Conservation (phyloP, 352 stramenopile genomes). For the Hyaloperonospora arabidopsidis region DNA sequence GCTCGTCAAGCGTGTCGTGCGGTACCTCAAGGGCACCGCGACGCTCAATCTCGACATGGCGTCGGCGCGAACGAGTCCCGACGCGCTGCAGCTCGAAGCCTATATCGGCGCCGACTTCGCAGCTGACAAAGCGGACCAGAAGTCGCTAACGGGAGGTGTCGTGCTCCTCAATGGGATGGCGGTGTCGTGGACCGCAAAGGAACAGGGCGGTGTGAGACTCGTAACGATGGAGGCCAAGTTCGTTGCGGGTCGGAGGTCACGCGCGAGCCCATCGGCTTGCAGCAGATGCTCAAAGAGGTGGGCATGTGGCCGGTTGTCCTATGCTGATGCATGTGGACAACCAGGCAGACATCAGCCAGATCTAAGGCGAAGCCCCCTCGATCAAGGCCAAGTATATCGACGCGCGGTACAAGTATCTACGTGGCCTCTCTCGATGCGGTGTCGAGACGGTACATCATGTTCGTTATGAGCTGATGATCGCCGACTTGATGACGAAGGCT, state of each 20-base stretch:
- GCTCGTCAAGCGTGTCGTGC: background rate
- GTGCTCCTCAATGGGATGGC: background rate
- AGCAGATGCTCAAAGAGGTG: background rate
- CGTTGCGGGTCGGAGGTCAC: background rate
- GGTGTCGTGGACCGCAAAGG: background rate
- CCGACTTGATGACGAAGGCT: too few species aligned
- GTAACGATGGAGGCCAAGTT: background rate
- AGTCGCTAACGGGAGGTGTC: background rate
- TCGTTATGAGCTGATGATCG: too few species aligned
- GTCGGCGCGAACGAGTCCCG: background rate
- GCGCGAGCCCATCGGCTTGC: background rate
- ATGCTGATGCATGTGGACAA: too few species aligned
- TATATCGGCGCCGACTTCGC: background rate
- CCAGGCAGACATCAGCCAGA: too few species aligned
- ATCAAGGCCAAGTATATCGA: too few species aligned
- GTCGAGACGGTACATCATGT: too few species aligned
- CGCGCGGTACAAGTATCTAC: too few species aligned
- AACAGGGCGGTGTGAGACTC: background rate
- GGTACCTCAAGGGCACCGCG: background rate
- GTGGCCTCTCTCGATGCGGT: too few species aligned
- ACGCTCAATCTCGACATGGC: background rate
- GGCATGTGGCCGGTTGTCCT: background rate
- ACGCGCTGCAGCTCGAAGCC: background rate
- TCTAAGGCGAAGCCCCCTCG: too few species aligned
- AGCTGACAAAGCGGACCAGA: background rate